Base-by-base conservation (phyloP, 768 basidiomycete species). In the Hygrophorus russula region DNA sequence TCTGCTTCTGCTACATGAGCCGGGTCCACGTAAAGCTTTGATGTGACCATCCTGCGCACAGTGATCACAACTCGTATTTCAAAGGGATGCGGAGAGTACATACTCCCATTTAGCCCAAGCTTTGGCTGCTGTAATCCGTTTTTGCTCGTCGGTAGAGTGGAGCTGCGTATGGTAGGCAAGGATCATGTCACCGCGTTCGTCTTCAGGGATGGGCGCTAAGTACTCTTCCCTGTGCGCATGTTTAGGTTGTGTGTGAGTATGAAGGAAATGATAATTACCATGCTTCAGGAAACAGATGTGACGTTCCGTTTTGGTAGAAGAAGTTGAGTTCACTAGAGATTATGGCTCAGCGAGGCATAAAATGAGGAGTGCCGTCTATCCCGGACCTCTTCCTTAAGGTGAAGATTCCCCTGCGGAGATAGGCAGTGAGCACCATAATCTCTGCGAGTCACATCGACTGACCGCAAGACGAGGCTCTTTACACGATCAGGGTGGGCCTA, bases 101-200 rank as follows among this genome's bases (percentile, higher is more conserved):
- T 52, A 87, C 87, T 93, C 91, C 86, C 87, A 94, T 57, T 82
- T 85, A 14, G 82, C 67, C 89, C 90, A 93, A 2, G 87, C 86
- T 53, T 74, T 84, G 3, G 89, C 89, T 9, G 89, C 90, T 5
- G 46, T 64, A 27, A 82, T 51, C 28, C 83, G 69, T 3, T 67
- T 74, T 51, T 73, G 65, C 27, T 84, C 78, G 54, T 93, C 82
- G 1, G 66, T 63, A 5, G 84, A 78, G 53, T 79, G 80, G 36
- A 94, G 73, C 42, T 80, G 83, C 3, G 72, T 69, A 52, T 92
- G 83, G 58, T 96, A 97, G 0, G 93, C 93, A 7, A 70, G 59
- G 35, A 96, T 69, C 66, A 96, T 68, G 55, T 94, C 87, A 27
- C 69, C 59, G n/a, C 83, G 74, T 57, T 94, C 80, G 4, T 70